Percentiles rank a stretch among this genome's conserved stretches.
Conservation (phyloP, 2,329 filamentous ascomycete species). For the Curvularia sp. region DNA sequence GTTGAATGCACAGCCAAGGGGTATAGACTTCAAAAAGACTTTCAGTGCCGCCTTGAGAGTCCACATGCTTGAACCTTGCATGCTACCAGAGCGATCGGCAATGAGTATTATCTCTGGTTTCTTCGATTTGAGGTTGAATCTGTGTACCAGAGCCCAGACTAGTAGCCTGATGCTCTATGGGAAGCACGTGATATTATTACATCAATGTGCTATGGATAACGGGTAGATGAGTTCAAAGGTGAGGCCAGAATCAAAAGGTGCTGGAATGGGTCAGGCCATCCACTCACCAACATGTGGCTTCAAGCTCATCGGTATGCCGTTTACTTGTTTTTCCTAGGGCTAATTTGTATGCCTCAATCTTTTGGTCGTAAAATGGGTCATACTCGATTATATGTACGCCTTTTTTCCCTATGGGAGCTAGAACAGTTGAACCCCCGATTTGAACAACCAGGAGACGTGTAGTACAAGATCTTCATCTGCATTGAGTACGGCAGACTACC, state of each 20-base stretch:
- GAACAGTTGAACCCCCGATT: background rate
- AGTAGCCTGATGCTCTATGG: background rate
- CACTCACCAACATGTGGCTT: background rate
- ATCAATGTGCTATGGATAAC: background rate
- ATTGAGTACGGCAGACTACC: background rate
- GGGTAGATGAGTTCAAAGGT: background rate
- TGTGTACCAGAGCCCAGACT: conserved; percentile 1
- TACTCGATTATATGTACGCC: background rate
- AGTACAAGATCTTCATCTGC: background rate
- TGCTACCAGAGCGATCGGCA: conserved; percentile 16
- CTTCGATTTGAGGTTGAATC: conserved; percentile 14
- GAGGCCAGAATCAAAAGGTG: background rate
- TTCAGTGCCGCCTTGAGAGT: conserved; percentile 14
- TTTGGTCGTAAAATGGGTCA: background rate
- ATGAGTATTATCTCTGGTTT: conserved; percentile 15
- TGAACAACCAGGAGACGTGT: background rate
- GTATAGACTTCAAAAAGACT: conserved; percentile 12
- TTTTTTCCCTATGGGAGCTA: too few species aligned
- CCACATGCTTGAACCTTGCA: background rate
- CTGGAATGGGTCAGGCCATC: background rate
- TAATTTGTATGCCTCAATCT: too few species aligned
- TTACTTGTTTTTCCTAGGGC: background rate
- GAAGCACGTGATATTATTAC: background rate
- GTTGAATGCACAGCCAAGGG: conserved; percentile 16
- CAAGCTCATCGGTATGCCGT: background rate